These are phyloP conservation scores for Lithohypha guttulata DNA, from an alignment of 2,329 filamentous ascomycete genomes.

Conservation along the genomic window DNA sequence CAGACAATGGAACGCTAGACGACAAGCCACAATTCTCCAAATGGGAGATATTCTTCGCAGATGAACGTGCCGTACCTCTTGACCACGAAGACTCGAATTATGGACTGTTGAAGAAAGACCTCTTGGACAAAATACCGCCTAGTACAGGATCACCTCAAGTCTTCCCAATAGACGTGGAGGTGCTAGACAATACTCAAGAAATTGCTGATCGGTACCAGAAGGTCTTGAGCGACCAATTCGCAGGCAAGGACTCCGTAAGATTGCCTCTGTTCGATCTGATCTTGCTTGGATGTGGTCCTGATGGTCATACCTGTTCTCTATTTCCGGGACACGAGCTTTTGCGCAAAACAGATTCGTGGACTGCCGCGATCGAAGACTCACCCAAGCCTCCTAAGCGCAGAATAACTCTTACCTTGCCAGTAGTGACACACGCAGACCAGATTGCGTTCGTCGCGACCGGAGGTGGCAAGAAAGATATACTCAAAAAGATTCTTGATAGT, in stretches of 20 bases:
- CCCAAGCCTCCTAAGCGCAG: conserved; percentile 86
- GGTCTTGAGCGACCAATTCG: conserved; percentile 72
- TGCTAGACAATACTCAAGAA: conserved; percentile 70
- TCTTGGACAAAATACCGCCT: conserved; percentile 75
- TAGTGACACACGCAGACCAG: conserved; percentile 74
- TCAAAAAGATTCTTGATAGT: conserved; percentile 82
- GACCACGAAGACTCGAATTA: conserved; percentile 94
- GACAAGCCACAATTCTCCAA: conserved; percentile 67
- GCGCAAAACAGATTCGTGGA: conserved; percentile 81
- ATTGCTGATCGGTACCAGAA: conserved; percentile 91
- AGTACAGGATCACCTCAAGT: conserved; percentile 57
- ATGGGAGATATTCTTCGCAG: conserved; percentile 98
- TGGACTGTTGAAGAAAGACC: conserved; percentile 70
- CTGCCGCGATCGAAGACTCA: conserved; percentile 80
- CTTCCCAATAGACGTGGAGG: conserved; percentile 62
- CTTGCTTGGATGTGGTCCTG: conserved; percentile 84
- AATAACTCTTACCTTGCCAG: conserved; percentile 85
- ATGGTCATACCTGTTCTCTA: conserved; percentile 93
- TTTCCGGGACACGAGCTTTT: conserved; percentile 85
- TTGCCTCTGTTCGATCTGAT: conserved; percentile 91
- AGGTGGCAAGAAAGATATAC: conserved; percentile 74
- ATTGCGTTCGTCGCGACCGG: conserved; percentile 90
- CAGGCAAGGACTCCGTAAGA: conserved; percentile 84
- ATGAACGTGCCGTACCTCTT: conserved; percentile 88
- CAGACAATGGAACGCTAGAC: conserved; percentile 34